These are phyloP conservation scores for Lolium rigidum DNA, from an alignment of 176 grass and related monocot species.

Conservation along the genomic window DNA sequence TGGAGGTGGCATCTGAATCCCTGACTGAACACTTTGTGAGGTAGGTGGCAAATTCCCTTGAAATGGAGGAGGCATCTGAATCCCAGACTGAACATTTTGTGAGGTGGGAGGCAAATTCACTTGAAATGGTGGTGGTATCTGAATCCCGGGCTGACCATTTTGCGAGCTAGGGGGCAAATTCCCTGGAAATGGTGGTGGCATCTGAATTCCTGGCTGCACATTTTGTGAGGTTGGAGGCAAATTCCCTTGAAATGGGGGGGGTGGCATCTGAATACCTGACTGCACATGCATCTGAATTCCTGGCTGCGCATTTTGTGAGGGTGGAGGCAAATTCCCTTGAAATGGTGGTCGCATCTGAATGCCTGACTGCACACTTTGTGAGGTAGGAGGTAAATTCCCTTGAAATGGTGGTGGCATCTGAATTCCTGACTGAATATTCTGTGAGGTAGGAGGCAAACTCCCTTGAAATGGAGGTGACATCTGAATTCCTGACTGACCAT, in stretches of 20 bases:
- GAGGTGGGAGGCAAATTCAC: constrained; percentile 55
- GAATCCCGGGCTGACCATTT: constrained; percentile 2
- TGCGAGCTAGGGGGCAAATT: constrained; percentile 51
- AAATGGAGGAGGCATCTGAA: constrained; percentile 60
- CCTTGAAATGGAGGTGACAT: constrained; percentile 66
- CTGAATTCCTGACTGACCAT: constrained; percentile 56
- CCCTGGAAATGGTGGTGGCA: constrained; percentile 66
- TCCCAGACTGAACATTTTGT: constrained; percentile 17
- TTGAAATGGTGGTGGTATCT: constrained; percentile 66
- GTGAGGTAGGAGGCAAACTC: constrained; percentile 53
- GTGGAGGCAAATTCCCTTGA: constrained; percentile 65
- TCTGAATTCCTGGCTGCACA: constrained; percentile 31
- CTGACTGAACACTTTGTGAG: constrained; percentile 1
- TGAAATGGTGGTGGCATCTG: constrained; percentile 67
- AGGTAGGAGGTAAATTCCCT: constrained; percentile 54
- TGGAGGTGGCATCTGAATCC: constrained; percentile 53
- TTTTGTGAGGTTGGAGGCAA: constrained; percentile 47
- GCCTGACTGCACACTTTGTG: constrained; percentile 9
- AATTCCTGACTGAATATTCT: constrained; percentile 14
- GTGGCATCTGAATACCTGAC: constrained; percentile 44
- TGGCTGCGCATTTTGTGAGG: constrained; percentile 4
- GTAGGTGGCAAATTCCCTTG: constrained; percentile 67
- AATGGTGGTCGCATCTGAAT: constrained; percentile 59
- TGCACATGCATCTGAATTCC: constrained; percentile 42
- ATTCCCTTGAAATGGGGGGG: constrained; percentile 66